Percentiles rank a stretch among this genome's conserved stretches.
Evolutionary conservation across 148 eudicot species (phyloP).

Genomic region (Beta vulgaris): DNA sequence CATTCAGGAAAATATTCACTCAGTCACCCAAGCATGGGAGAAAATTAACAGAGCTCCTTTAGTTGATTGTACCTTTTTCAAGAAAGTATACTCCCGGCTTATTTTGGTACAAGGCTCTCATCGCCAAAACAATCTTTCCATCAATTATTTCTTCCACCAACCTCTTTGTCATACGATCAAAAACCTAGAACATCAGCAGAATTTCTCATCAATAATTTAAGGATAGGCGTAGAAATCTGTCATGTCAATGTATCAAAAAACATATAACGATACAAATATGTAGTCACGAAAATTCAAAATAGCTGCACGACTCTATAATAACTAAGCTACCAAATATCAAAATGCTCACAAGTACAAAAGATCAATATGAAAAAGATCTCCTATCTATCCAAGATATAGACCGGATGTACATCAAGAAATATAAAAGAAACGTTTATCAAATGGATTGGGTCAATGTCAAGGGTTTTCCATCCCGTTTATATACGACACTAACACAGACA

Average conservation of each 20-base stretch:
- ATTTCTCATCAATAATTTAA: neutral
- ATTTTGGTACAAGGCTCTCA: conserved; percentile 90
- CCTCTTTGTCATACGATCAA: conserved; percentile 68
- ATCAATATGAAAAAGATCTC: neutral
- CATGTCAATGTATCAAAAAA: neutral
- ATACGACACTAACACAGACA: too few relatives aligned
- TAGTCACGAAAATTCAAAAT: neutral
- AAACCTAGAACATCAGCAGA: conserved; percentile 48
- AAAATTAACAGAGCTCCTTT: neutral
- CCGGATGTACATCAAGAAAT: neutral
- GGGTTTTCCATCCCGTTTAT: too few relatives aligned
- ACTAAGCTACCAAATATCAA: neutral
- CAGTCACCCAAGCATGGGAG: too few relatives aligned
- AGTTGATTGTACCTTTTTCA: conserved; percentile 55
- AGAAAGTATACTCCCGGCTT: conserved; percentile 72
- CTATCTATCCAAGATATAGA: neutral
- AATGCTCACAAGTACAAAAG: too few relatives aligned
- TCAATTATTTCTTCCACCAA: conserved; percentile 91
- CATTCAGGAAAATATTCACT: too few relatives aligned
- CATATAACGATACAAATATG: too few relatives aligned
- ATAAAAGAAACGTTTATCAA: too few relatives aligned
- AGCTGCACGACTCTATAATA: too few relatives aligned
- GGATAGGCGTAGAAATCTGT: neutral
- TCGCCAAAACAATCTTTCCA: conserved; percentile 77
- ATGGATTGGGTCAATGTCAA: too few relatives aligned